Evolutionary conservation across 139 green algal species (phyloP), one percentile per base, ranked within the genome.

Genomic region (Tetradesmus lagerheimii): DNA sequence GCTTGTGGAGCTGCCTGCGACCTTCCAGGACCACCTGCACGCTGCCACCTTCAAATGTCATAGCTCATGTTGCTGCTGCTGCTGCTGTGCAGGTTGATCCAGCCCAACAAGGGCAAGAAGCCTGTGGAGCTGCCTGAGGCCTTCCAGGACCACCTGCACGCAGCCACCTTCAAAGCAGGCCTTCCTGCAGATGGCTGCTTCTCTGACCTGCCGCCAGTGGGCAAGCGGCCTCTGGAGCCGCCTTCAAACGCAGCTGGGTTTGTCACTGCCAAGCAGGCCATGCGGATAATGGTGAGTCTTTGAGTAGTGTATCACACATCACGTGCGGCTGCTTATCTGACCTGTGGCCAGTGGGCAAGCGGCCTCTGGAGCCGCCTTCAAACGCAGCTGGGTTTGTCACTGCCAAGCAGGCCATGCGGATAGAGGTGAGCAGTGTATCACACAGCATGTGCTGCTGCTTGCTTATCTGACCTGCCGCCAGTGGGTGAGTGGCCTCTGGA

Each of bases 41-140:
- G 86, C 66, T 5, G 75, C 86, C 35, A 85, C 76, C 47, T 90
- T 90, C 75, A 85, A 76, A 16, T n/a, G n/a, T n/a, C n/a, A n/a
- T n/a, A n/a, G n/a, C n/a, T n/a, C n/a, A n/a, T n/a, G 34, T 18
- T 35, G 31, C 27, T 83, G 67, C 66, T 82, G 84, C 66, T 57
- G 57, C 53, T 47, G 20, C 20, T 53, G 38, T 20, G 34, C 85
- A 89, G 85, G 71, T 8, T 89, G 41, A 83, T 89, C 20, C 34
- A 83, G 45, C 85, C 85, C 71, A 83, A 38, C 85, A 89, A 74
- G 20, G 85, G 85, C 31, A 89, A 83, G 43, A 89, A 89, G 71
- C 31, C n/a, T 14, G 85, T 89, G 14, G 85, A 88, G 37, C 38
- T 41, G 14, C 4, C 78, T 37, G 53, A 71, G 31, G 53, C 29